Conservation (phyloP, 176 grass and related monocot species). For the Microstegium vimineum region DNA sequence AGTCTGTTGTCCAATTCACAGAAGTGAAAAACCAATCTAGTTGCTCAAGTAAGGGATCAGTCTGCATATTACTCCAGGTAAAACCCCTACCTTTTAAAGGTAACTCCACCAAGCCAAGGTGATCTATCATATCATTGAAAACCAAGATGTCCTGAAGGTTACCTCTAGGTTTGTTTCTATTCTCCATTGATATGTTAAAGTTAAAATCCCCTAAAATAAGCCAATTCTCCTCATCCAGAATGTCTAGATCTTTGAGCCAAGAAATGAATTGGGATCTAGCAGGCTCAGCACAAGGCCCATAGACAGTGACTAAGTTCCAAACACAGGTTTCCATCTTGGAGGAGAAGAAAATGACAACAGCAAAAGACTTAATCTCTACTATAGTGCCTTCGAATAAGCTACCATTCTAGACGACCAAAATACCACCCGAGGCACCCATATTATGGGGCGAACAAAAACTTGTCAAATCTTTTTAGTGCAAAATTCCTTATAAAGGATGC, state of each 20-base stretch:
- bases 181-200: neutral
- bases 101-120: accelerated
- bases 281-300: accelerated
- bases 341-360: neutral
- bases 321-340: neutral
- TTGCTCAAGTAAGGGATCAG: too few species aligned
- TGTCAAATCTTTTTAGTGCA: neutral
- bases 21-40: too few species aligned
- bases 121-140: neutral
- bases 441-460: neutral
- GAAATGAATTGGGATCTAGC: accelerated
- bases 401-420: neutral
- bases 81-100: neutral
- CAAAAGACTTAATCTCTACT: accelerated
- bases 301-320: accelerated
- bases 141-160: accelerated
- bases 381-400: accelerated
- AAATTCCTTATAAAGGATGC: neutral
- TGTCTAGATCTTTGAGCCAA: neutral
- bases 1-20: too few species aligned
- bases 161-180: neutral
- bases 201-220: accelerated
- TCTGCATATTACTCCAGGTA: too few species aligned
- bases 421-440: neutral
- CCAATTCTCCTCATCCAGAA: neutral